Conservation (phyloP, 495 filamentous ascomycete genomes). For the Penicillium alfredii region DNA sequence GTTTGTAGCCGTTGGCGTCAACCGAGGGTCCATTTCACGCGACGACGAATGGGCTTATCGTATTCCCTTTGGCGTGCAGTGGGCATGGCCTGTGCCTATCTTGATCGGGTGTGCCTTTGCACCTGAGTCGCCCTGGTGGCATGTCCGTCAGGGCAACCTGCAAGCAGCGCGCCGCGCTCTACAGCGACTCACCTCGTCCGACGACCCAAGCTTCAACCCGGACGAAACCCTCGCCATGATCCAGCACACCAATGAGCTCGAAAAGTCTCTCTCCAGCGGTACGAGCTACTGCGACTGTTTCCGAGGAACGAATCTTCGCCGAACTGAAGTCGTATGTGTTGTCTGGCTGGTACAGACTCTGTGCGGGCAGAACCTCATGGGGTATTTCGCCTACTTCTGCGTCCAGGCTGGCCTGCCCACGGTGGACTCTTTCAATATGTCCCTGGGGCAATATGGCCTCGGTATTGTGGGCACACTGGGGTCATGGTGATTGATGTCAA, state of each 20-base stretch:
- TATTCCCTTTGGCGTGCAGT: constrained; percentile 62
- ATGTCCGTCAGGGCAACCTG: constrained; percentile 55
- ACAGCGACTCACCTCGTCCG: constrained; percentile 48
- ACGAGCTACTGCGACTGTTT: constrained; percentile 62
- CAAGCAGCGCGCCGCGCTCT: constrained; percentile 57
- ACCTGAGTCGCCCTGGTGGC: constrained; percentile 72
- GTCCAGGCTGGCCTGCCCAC: constrained; percentile 56
- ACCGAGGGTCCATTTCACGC: constrained; percentile 47
- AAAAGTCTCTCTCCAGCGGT: constrained; percentile 53
- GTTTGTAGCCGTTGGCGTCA: constrained; percentile 59
- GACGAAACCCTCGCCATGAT: constrained; percentile 70
- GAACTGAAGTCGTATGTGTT: constrained; percentile 62
- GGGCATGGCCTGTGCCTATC: constrained; percentile 68
- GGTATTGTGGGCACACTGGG: constrained; percentile 58
- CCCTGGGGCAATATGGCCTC: constrained; percentile 61
- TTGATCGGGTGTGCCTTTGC: constrained; percentile 56
- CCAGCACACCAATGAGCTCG: constrained; percentile 62
- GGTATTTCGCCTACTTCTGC: constrained; percentile 66
- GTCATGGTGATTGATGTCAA: constrained; percentile 60
- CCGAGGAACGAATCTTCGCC: constrained; percentile 57
- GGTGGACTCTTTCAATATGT: constrained; percentile 54
- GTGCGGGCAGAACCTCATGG: constrained; percentile 61
- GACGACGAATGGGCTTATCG: constrained; percentile 53
- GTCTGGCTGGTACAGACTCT: constrained; percentile 69
- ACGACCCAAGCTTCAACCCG: constrained; percentile 50